Evolutionary conservation across 1,284 basidiomycete genomes (phyloP), one percentile per base, ranked within the genome.

Genomic region (Phenoliferia sp.): DNA sequence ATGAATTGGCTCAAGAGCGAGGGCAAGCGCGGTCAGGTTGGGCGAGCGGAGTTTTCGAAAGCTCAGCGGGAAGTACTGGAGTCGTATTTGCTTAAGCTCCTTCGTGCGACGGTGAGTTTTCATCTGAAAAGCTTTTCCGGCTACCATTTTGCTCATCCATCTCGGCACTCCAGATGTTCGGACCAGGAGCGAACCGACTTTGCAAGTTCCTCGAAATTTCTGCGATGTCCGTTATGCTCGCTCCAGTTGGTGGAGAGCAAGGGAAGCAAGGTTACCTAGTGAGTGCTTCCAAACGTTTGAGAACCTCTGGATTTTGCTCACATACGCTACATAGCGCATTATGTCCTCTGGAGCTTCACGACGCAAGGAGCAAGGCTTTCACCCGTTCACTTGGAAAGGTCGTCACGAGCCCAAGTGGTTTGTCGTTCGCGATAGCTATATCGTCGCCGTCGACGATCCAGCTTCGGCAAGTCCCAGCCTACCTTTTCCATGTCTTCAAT

Each of bases 131-230:
- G 16, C 9, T 29, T 17, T 31, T 32, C 15, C 26, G 26, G 16
- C 44, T 63, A 31, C 33, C 35, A 12, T 26, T 16, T 7, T 70
- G 19, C 19, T n/a, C 58, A 29, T 31, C 17, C 32, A n/a, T 4
- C 35, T n/a, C 29, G 1, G 9, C 17, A 2, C 6, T n/a, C 61
- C 72, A 96, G 91, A 96, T 98, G 90, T 98, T 98, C 81, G 90
- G 94, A 74, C 92, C 95, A 1, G 88, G 94, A 56, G 87, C 92
- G 0, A 99, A 98, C 76, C 87, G 94, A 31, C 81, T 99, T 0
- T 89, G 90, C 68, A 88, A 88, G n/a, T 99, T 99, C 80, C 85
- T 99, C 64, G 96, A 99, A 79, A 85, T 99, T 59, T 94, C 92
- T 59, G 88, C 94, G 0, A 82, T 99, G 33, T 94, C 90, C 2